A percentile compares a stretch with the other conserved stretches of the same genome.
Conservation (phyloP, 2,329 filamentous ascomycete genomes). For the Macrophomina phaseolina region DNA sequence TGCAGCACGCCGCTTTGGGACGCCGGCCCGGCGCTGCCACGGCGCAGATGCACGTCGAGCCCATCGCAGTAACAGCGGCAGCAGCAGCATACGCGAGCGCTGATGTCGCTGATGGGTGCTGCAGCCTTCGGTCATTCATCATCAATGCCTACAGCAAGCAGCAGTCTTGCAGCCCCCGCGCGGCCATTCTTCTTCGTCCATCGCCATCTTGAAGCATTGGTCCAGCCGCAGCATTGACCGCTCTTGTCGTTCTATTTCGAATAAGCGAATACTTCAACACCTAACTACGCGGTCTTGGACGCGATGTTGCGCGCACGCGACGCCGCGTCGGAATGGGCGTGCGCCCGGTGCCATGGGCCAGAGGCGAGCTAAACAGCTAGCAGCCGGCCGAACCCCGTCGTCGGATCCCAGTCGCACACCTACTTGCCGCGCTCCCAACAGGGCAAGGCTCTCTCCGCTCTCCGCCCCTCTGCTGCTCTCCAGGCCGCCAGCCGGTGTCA, state of each 20-base stretch:
- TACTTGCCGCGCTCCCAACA: not conserved
- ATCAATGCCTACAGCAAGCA: too few relatives aligned
- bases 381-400: constrained; percentile 12
- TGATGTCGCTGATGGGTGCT: not conserved
- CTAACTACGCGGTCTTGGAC: too few relatives aligned
- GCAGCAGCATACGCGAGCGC: not conserved
- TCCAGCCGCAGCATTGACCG: too few relatives aligned
- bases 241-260: too few relatives aligned
- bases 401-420: constrained; percentile 15
- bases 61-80: not conserved
- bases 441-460: not conserved
- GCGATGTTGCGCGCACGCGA: constrained; percentile 1
- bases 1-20: constrained; percentile 20
- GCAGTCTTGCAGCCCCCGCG: too few relatives aligned
- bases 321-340: constrained; percentile 13
- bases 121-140: too few relatives aligned
- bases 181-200: too few relatives aligned
- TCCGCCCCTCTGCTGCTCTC: not conserved
- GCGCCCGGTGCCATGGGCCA: constrained; percentile 18
- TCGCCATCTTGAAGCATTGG: too few relatives aligned
- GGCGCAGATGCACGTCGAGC: constrained; percentile 4
- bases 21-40: not conserved
- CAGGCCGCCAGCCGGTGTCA: constrained; percentile 3
- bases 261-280: too few relatives aligned
- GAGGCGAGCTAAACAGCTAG: constrained; percentile 8